A percentile compares a stretch with the other conserved stretches of the same genome.
These are phyloP conservation scores for Pestalotiopsis sp. DNA, from an alignment of 2,329 filamentous ascomycete genomes.

Conservation along the genomic window DNA sequence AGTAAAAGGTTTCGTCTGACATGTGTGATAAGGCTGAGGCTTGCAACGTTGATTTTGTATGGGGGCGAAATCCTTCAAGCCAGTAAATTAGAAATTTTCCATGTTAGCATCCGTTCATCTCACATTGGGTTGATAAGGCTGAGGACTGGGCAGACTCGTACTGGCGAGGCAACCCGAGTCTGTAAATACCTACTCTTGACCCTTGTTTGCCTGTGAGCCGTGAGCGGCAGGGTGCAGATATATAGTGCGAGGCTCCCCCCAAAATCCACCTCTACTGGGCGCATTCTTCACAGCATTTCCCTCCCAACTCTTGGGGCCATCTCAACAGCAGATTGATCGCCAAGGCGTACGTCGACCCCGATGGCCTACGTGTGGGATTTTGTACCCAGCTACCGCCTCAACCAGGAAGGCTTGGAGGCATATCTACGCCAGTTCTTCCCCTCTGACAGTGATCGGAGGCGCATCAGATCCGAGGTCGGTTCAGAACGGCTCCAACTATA, in stretches of 20 bases:
- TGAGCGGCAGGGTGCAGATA: neutral
- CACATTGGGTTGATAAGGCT: neutral
- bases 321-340: neutral
- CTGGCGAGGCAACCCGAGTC: neutral
- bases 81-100: too few species aligned
- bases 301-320: neutral
- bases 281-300: neutral
- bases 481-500: neutral
- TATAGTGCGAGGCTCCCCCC: neutral
- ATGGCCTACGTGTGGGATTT: neutral
- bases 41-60: too few species aligned
- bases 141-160: neutral
- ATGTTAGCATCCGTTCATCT: too few species aligned
- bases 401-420: neutral
- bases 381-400: conserved; percentile 1
- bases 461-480: neutral
- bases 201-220: neutral
- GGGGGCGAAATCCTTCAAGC: too few species aligned
- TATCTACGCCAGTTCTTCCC: neutral
- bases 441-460: neutral
- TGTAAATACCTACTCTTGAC: neutral
- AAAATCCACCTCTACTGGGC: neutral
- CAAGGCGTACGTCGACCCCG: neutral
- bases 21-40: too few species aligned
- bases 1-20: too few species aligned